A percentile compares a stretch with the other conserved stretches of the same genome.
Evolutionary conservation across 345 rosid species (phyloP).

Genomic region (Eucalyptus leucophloia): DNA sequence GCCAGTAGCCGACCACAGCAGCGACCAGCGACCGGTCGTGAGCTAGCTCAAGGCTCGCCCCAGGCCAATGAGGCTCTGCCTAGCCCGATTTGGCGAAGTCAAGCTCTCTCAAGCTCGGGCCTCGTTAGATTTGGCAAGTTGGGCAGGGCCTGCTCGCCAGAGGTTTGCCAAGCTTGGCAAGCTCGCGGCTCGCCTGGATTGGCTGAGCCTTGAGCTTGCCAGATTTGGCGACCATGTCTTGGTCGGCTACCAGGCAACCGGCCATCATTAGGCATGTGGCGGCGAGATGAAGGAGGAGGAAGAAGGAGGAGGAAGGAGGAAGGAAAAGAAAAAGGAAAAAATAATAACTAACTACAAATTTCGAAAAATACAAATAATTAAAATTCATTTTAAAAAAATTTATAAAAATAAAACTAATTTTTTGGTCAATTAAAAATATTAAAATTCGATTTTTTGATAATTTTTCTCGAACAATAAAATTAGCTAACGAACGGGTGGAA

Average conservation of each 20-base stretch:
- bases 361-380: too few relatives aligned
- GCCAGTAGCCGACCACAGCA: rapidly evolving
- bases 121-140: rapidly evolving
- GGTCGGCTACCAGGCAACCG: rapidly evolving
- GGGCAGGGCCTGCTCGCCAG: rapidly evolving
- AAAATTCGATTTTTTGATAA: too few relatives aligned
- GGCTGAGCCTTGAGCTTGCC: rapidly evolving
- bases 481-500: rapidly evolving
- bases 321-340: too few relatives aligned
- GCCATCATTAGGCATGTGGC: rapidly evolving
- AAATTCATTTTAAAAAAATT: too few relatives aligned
- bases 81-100: too few relatives aligned
- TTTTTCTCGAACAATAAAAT: too few relatives aligned
- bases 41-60: too few relatives aligned
- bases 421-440: too few relatives aligned
- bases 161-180: rapidly evolving
- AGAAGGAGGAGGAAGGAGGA: too few relatives aligned
- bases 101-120: rapidly evolving
- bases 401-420: too few relatives aligned
- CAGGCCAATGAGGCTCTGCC: rapidly evolving
- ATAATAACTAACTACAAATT: too few relatives aligned
- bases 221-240: rapidly evolving
- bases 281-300: too few relatives aligned
- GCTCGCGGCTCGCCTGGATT: rapidly evolving
- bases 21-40: rapidly evolving